Conservation (phyloP, 345 rosid species). For the Eucalyptus caleyi region DNA sequence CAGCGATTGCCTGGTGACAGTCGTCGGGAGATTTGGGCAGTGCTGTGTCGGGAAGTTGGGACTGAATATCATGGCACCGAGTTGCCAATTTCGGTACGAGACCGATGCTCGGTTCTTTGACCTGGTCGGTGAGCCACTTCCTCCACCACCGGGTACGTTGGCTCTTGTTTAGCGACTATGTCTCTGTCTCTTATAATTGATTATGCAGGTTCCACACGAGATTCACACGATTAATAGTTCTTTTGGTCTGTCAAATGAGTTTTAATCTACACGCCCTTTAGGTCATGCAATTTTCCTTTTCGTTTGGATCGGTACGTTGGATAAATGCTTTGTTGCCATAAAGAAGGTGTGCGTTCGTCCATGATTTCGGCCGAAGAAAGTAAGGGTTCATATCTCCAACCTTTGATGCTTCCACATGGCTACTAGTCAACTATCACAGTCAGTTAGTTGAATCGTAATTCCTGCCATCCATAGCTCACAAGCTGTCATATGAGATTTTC, state of each 20-base stretch:
- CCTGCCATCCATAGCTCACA: background rate
- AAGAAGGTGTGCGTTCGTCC: background rate
- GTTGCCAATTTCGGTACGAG: background rate
- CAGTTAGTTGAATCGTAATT: background rate
- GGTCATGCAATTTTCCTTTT: background rate
- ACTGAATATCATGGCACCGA: background rate
- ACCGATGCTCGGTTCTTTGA: background rate
- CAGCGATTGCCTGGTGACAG: background rate
- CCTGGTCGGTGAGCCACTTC: background rate
- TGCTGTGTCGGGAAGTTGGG: background rate
- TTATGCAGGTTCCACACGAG: background rate
- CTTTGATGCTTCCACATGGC: background rate
- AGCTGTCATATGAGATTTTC: background rate
- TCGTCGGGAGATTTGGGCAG: fast-evolving
- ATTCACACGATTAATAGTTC: background rate
- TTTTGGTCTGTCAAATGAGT: background rate
- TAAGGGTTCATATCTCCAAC: background rate
- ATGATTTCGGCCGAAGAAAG: background rate
- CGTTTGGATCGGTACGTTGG: background rate
- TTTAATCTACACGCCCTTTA: background rate
- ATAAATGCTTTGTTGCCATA: background rate
- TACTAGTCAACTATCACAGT: background rate
- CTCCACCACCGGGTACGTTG: background rate
- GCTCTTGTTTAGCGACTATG: background rate
- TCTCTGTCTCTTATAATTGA: background rate